Evolutionary conservation across 768 basidiomycete genomes (phyloP), one percentile per base, ranked within the genome.

Genomic region (Pisolithus tinctorius): DNA sequence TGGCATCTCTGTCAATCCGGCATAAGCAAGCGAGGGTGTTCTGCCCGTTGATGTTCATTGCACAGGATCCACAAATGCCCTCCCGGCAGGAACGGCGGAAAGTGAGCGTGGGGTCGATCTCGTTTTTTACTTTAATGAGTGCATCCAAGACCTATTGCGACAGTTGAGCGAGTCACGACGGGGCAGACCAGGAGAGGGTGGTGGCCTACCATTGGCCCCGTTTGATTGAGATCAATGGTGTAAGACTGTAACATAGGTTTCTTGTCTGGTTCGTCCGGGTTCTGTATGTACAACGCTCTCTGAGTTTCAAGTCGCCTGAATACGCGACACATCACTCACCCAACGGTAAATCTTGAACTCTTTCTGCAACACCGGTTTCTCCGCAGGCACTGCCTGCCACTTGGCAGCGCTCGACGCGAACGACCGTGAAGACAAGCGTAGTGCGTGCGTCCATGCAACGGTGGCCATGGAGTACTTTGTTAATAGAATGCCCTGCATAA

Each of bases 301-400:
- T 27, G 34, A 44, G 34, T 13, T 48, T 50, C 1, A 10, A 39
- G 26, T 3, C 3, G 1, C 27, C 0, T 13, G 30, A 5, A 1
- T 13, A n/a, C 10, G 30, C 23, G 16, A 14, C 2, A 27, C 4
- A 6, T 41, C 6, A 45, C 58, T 39, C 52, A 91, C 91, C 93
- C 96, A 99, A 68, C 96, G 89, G 74, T 99, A 99, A 58, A 99
- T 93, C 79, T 94, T 90, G 79, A 99, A 97, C 70, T 93, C 87
- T 75, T 98, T 98, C 62, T 85, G 74, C 59, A 87, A 64, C 16
- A 80, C 80, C 0, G 83, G 81, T 67, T 88, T 88, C 72, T 84
- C 74, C 2, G 71, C 67, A 0, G 84, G 80, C 3, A 80, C 77
- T 23, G 78, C 66, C 57, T 67, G 61, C 13, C 30, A 56, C 46